phyloP scores from a whole-genome alignment of 2,329 filamentous ascomycete species.

The Alternaria triticina region DNA sequence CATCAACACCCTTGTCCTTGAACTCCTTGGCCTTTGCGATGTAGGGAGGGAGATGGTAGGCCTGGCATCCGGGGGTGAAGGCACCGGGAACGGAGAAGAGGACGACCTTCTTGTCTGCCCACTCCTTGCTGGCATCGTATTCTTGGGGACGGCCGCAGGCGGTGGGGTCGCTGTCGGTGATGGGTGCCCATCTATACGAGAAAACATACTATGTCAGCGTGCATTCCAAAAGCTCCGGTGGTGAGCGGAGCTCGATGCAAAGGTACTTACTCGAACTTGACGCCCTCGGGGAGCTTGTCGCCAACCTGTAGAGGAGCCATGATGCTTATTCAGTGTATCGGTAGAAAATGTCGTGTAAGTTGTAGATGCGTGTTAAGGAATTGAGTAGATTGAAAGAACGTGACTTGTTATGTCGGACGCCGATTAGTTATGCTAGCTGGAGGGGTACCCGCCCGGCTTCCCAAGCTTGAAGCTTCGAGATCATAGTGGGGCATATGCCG shows the following conservation, averaged over 20 bases:
- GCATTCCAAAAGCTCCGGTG: neutral
- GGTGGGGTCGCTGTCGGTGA: conserved; percentile 73
- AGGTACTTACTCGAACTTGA: conserved; percentile 72
- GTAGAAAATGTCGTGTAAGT: neutral
- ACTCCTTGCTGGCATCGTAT: conserved; percentile 81
- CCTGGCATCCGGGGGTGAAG: conserved; percentile 87
- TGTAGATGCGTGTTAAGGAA: neutral
- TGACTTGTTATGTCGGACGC: neutral
- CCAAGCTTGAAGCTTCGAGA: conserved; percentile 24
- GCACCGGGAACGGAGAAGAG: conserved; percentile 74
- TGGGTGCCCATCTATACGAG: conserved; percentile 72
- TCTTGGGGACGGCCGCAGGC: conserved; percentile 78
- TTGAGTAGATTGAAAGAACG: neutral
- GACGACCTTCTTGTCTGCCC: conserved; percentile 73
- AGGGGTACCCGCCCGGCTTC: conserved; percentile 21
- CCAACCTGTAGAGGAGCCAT: conserved; percentile 78
- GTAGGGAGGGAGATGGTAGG: conserved; percentile 81
- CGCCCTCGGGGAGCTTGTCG: conserved; percentile 80
- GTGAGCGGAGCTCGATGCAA: neutral
- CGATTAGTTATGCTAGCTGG: neutral
- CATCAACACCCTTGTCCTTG: conserved; percentile 79
- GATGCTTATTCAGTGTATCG: conserved; percentile 19
- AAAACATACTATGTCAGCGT: neutral
- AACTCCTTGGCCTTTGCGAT: conserved; percentile 75
- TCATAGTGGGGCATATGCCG: conserved; percentile 16